Conservation (phyloP, 495 filamentous ascomycete species). For the Lindgomyces ingoldianus region DNA sequence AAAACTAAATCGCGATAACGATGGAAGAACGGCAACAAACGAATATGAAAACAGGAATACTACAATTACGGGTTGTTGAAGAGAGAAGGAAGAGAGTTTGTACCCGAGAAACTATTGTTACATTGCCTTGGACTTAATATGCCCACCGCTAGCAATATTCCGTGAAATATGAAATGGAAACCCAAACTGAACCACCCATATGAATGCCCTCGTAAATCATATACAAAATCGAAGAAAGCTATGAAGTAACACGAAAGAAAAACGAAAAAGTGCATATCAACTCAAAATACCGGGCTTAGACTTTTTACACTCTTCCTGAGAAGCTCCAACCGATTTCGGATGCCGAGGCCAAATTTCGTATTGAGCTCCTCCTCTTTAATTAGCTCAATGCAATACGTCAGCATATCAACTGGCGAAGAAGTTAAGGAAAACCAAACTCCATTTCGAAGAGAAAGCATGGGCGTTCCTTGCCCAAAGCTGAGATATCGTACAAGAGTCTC, state of each 20-base stretch:
- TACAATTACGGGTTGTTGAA: too few relatives aligned
- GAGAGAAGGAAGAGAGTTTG: too few relatives aligned
- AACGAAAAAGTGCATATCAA: not conserved
- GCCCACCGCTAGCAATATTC: too few relatives aligned
- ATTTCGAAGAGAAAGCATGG: conserved; percentile 38
- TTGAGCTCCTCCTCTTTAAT: conserved; percentile 48
- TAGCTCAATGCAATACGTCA: conserved; percentile 50
- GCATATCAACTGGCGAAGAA: conserved; percentile 43
- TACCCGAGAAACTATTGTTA: too few relatives aligned
- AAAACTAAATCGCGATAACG: too few relatives aligned
- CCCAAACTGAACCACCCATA: not conserved
- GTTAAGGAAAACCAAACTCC: conserved; percentile 15
- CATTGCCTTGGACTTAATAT: too few relatives aligned
- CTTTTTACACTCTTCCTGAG: conserved; percentile 4
- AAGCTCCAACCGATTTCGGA: conserved; percentile 41
- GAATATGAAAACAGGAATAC: too few relatives aligned
- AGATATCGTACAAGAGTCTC: conserved; percentile 44
- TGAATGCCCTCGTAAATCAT: too few relatives aligned
- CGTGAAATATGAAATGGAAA: too few relatives aligned
- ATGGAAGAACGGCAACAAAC: too few relatives aligned
- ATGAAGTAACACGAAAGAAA: too few relatives aligned
- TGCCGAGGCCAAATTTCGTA: conserved; percentile 50
- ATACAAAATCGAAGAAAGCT: too few relatives aligned
- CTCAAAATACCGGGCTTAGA: not conserved
- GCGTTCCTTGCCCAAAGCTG: conserved; percentile 41